phyloP scores from a whole-genome alignment of 345 rosid genomes.

The Lumnitzera racemosa region DNA sequence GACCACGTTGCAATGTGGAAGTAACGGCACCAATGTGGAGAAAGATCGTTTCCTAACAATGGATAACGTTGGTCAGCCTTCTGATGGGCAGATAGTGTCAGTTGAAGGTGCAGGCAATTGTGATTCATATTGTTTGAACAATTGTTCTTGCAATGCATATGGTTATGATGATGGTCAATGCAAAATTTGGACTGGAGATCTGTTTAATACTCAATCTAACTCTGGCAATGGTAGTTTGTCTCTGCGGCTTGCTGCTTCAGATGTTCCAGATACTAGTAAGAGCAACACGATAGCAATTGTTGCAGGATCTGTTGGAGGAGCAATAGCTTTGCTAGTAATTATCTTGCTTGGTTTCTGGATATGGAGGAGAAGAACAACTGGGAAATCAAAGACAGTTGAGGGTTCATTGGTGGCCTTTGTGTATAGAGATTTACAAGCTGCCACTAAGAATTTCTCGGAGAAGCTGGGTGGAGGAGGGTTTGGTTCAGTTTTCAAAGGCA shows the following conservation, averaged over 20 bases:
- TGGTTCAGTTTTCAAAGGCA: conserved; percentile 81
- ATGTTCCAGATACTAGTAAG: conserved; percentile 29
- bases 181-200: conserved; percentile 42
- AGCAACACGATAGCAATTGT: conserved; percentile 9
- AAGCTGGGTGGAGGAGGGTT: conserved; percentile 84
- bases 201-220: conserved; percentile 34
- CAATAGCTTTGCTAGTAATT: conserved; percentile 18
- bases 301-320: conserved; percentile 26
- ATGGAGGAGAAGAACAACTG: conserved; percentile 18
- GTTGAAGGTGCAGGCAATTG: conserved; percentile 28
- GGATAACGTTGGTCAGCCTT: conserved; percentile 17
- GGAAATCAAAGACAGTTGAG: conserved; percentile 28
- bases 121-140: conserved; percentile 30
- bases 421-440: conserved; percentile 54
- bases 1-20: conserved; percentile 36
- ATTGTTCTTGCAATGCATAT: conserved; percentile 69
- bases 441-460: conserved; percentile 70
- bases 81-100: conserved; percentile 4
- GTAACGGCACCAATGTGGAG: conserved; percentile 16
- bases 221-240: conserved; percentile 28
- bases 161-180: conserved; percentile 35
- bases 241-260: conserved; percentile 64
- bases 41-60: conserved; percentile 21
- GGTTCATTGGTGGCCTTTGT: conserved; percentile 64
- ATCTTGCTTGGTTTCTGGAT: conserved; percentile 17